These are phyloP conservation scores for Chloranthus sessilifolius DNA, from an alignment of 164 flowering plant genomes.

Conservation along the genomic window DNA sequence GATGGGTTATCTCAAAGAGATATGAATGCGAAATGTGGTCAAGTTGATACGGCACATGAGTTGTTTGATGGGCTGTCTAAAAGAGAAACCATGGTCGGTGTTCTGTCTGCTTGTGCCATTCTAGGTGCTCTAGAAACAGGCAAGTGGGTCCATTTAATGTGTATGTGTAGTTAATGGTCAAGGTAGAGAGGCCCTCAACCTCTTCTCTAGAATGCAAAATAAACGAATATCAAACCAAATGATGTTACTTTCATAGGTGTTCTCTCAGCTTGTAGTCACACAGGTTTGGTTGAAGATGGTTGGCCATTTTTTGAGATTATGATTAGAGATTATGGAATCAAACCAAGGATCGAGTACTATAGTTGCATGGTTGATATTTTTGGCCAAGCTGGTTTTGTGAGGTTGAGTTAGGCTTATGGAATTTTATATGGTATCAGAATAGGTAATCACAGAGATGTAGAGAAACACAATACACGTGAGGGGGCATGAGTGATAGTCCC, in stretches of 20 bases:
- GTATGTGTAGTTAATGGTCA: slow-evolving; percentile 35
- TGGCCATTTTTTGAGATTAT: slow-evolving; percentile 26
- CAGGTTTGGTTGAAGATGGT: slow-evolving; percentile 41
- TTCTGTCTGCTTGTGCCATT: slow-evolving; percentile 45
- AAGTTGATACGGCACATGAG: slow-evolving; percentile 22
- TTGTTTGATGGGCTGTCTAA: slow-evolving; percentile 42
- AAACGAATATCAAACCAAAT: slow-evolving; percentile 26
- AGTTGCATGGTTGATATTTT: slow-evolving; percentile 51
- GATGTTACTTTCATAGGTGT: slow-evolving; percentile 41
- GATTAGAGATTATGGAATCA: slow-evolving; percentile 35
- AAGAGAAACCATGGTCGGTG: slow-evolving; percentile 45
- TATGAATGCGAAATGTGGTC: slow-evolving; percentile 35
- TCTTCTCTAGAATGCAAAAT: slow-evolving; percentile 25
- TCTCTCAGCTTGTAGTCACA: slow-evolving; percentile 49
- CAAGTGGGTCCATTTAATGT: slow-evolving; percentile 44
- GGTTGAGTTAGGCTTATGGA: too few relatives aligned
- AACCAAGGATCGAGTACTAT: slow-evolving; percentile 44
- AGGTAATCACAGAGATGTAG: too few relatives aligned
- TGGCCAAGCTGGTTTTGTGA: slow-evolving; percentile 44
- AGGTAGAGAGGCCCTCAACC: slow-evolving; percentile 31
- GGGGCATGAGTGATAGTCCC: too few relatives aligned
- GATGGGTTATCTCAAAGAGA: too few relatives aligned
- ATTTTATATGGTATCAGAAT: too few relatives aligned
- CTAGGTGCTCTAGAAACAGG: slow-evolving; percentile 45
- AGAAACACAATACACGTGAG: too few relatives aligned